These are phyloP conservation scores for Microsporum audouinii DNA, from an alignment of 2,329 filamentous ascomycete species.

Conservation along the genomic window DNA sequence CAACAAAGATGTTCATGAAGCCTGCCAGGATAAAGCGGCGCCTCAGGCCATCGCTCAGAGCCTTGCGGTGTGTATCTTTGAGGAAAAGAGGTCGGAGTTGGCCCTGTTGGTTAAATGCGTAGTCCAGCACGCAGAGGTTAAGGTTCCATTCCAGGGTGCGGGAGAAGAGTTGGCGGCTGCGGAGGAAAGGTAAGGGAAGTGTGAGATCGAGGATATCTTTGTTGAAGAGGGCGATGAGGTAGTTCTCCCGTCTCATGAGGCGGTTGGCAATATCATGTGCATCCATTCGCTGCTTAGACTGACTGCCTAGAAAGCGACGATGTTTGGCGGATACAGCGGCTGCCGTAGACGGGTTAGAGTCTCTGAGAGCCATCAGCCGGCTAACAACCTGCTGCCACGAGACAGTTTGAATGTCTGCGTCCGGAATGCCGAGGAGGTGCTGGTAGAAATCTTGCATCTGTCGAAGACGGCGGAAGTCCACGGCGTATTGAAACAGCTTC, in stretches of 20 bases:
- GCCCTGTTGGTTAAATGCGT: slow-evolving; percentile 80
- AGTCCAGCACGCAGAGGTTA: slow-evolving; percentile 80
- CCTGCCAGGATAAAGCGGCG: slow-evolving; percentile 72
- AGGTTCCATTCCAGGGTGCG: slow-evolving; percentile 86
- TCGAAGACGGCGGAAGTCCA: slow-evolving; percentile 60
- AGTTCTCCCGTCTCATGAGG: slow-evolving; percentile 93
- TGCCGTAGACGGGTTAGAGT: slow-evolving; percentile 77
- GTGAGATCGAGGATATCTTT: slow-evolving; percentile 87
- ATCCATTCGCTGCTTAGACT: slow-evolving; percentile 87
- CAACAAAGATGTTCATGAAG: slow-evolving; percentile 72
- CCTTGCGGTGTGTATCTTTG: slow-evolving; percentile 65
- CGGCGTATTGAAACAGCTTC: slow-evolving; percentile 61
- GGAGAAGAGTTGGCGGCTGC: slow-evolving; percentile 71
- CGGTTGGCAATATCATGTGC: slow-evolving; percentile 96
- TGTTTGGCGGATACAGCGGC: slow-evolving; percentile 48
- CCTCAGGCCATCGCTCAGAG: slow-evolving; percentile 66
- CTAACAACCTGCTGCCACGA: slow-evolving; percentile 88
- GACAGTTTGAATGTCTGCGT: slow-evolving; percentile 82
- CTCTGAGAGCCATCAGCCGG: slow-evolving; percentile 70
- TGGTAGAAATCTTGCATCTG: slow-evolving; percentile 78
- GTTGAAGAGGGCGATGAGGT: slow-evolving; percentile 92
- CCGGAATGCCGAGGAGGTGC: slow-evolving; percentile 69
- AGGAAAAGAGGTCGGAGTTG: slow-evolving; percentile 80
- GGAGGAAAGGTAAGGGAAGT: slow-evolving; percentile 71
- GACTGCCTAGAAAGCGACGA: slow-evolving; percentile 58